Conservation (phyloP, 345 rosid genomes). For the Gossypium anomalum region DNA sequence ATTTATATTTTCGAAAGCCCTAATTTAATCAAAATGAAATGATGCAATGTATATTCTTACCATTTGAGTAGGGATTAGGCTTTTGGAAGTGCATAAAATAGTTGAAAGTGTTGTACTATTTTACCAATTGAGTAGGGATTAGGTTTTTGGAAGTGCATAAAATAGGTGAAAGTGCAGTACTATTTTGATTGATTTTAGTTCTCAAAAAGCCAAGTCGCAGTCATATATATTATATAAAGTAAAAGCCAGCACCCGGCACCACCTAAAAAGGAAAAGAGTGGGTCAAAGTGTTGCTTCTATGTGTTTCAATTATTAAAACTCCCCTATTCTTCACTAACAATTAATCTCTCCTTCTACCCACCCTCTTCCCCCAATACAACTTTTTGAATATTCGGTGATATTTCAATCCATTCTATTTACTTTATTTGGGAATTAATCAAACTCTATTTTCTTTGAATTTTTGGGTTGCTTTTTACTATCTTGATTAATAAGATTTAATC, state of each 20-base stretch:
- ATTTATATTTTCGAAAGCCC: accelerated
- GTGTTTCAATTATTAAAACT: slow-evolving; percentile 25
- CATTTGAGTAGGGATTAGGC: background rate
- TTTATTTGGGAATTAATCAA: background rate
- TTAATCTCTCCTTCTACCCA: background rate
- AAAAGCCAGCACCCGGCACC: background rate
- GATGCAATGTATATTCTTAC: no score
- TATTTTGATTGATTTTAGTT: background rate
- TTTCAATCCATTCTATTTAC: background rate
- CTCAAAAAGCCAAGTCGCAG: background rate
- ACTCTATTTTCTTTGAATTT: no score
- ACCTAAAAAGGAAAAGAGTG: slow-evolving; percentile 19
- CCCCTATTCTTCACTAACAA: slow-evolving; percentile 5
- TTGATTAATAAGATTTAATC: background rate
- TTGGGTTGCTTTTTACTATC: no score
- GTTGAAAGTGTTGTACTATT: background rate
- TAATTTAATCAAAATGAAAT: no score
- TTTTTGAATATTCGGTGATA: slow-evolving; percentile 9
- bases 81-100: background rate
- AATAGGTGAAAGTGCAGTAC: background rate
- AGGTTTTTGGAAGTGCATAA: background rate
- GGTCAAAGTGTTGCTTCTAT: slow-evolving; percentile 8
- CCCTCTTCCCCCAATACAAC: background rate
- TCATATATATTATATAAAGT: background rate
- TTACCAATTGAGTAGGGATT: background rate